These are phyloP conservation scores for Gracilaria gracilis DNA, from an alignment of 23 red algal species.

Conservation along the genomic window DNA sequence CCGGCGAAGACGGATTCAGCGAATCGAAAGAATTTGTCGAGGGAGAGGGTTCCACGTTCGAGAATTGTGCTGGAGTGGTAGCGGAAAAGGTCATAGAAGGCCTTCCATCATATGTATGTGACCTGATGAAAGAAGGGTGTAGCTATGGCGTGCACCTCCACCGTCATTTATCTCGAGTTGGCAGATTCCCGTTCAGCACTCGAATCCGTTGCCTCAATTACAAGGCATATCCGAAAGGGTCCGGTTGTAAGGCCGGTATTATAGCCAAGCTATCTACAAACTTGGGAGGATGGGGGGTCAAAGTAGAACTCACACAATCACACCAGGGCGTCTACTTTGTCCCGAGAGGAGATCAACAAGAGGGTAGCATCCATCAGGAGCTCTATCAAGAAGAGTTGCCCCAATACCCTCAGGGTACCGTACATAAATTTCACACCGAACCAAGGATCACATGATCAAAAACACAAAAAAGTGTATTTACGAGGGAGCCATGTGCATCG, in stretches of 20 bases:
- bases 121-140: not conserved
- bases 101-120: not conserved
- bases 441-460: not conserved
- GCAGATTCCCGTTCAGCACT: not conserved
- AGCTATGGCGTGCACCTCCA: not conserved
- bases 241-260: not conserved
- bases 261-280: not conserved
- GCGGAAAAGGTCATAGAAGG: too few species aligned
- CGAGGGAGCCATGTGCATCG: not conserved
- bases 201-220: not conserved
- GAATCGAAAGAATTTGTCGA: too few species aligned
- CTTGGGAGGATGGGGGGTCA: not conserved
- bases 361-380: not conserved
- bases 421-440: not conserved
- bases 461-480: not conserved
- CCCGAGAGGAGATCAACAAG: not conserved
- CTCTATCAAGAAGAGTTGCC: not conserved
- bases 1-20: too few species aligned
- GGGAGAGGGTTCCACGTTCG: too few species aligned
- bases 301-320: not conserved
- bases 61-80: too few species aligned
- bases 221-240: not conserved
- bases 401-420: not conserved
- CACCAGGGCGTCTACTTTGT: not conserved
- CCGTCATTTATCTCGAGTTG: not conserved